Evolutionary conservation across 163 green algal genomes (phyloP).

Genomic region (Picocystis sp.): DNA sequence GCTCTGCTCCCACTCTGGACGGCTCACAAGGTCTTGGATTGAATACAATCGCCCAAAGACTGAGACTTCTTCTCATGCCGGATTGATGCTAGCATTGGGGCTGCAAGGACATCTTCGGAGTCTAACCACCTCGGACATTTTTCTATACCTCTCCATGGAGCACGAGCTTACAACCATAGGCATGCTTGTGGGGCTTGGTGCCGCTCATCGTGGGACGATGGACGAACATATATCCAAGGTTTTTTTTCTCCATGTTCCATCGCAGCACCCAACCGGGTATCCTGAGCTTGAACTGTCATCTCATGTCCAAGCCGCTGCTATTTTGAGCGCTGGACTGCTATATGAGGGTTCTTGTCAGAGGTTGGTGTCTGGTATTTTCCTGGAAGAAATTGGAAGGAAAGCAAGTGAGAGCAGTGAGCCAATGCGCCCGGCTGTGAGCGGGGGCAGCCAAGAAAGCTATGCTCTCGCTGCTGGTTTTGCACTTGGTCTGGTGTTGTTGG

Average conservation of each 20-base stretch:
- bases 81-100: slow-evolving; percentile 78
- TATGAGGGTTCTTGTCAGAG: slow-evolving; percentile 72
- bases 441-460: slow-evolving; percentile 63
- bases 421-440: slow-evolving; percentile 8
- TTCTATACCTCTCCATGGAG: slow-evolving; percentile 36
- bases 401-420: slow-evolving; percentile 20
- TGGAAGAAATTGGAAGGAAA: slow-evolving; percentile 57
- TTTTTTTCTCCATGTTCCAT: slow-evolving; percentile 85
- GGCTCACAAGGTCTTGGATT: slow-evolving; percentile 56
- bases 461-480: slow-evolving; percentile 70
- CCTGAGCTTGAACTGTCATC: slow-evolving; percentile 79
- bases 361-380: slow-evolving; percentile 68
- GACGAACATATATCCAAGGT: slow-evolving; percentile 54
- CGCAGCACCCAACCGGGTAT: slow-evolving; percentile 54
- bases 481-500: slow-evolving; percentile 76
- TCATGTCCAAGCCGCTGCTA: slow-evolving; percentile 63
- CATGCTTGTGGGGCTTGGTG: slow-evolving; percentile 68
- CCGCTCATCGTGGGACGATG: slow-evolving; percentile 38
- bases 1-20: slow-evolving; percentile 23
- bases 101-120: slow-evolving; percentile 50
- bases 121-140: slow-evolving; percentile 54
- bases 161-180: slow-evolving; percentile 80
- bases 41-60: slow-evolving; percentile 51
- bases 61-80: slow-evolving; percentile 58
- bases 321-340: slow-evolving; percentile 76